Evolutionary conservation across 148 eudicot species (phyloP).

Genomic region (Amaranthus cruentus): DNA sequence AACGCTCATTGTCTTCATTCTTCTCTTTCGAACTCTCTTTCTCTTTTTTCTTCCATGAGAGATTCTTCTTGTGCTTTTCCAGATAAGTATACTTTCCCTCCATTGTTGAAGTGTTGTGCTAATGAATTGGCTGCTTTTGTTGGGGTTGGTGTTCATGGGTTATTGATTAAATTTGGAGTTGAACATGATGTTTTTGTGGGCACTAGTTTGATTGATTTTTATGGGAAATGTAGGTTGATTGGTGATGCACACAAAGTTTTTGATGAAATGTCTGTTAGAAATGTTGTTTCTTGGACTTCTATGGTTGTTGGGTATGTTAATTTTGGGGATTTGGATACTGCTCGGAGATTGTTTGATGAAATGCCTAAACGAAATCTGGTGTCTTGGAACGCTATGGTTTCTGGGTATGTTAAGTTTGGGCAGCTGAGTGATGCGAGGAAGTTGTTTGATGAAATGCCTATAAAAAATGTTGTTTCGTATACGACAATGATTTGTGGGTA

Average conservation of each 20-base stretch:
- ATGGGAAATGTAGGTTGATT: constrained; percentile 53
- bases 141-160: constrained; percentile 55
- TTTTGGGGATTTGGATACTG: constrained; percentile 37
- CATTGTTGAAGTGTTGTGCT: constrained; percentile 46
- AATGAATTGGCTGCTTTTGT: constrained; percentile 19
- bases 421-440: constrained; percentile 39
- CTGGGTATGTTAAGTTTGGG: constrained; percentile 44
- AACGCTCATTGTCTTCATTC: constrained; percentile 32
- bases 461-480: constrained; percentile 42
- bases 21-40: constrained; percentile 22
- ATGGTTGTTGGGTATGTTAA: constrained; percentile 47
- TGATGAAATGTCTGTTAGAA: constrained; percentile 54
- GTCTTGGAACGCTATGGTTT: constrained; percentile 61
- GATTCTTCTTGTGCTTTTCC: constrained; percentile 18
- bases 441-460: constrained; percentile 64
- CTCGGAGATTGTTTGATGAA: constrained; percentile 47
- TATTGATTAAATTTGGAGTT: constrained; percentile 41
- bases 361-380: constrained; percentile 48
- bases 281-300: constrained; percentile 72
- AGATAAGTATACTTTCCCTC: constrained; percentile 55
- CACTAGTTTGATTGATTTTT: constrained; percentile 65
- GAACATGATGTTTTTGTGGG: constrained; percentile 47
- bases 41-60: constrained; percentile 35
- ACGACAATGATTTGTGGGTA: constrained; percentile 63
- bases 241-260: constrained; percentile 46